Evolutionary conservation across 2,329 filamentous ascomycete genomes (phyloP).

Genomic region (Gremmenia infestans): DNA sequence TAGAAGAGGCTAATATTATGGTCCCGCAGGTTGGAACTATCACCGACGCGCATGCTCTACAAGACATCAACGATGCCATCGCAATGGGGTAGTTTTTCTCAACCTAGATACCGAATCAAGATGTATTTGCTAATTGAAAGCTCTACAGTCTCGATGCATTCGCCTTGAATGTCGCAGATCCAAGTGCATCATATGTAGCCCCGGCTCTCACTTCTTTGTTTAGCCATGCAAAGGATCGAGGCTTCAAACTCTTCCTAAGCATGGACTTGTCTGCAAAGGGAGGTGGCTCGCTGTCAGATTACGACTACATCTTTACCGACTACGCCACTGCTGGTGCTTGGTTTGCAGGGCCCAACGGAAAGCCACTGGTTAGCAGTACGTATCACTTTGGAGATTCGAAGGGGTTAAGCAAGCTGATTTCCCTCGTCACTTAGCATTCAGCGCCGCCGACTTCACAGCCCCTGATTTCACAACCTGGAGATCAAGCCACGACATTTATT

Average conservation of each 20-base stretch:
- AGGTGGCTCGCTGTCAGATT: background rate
- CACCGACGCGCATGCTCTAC: too few relatives aligned
- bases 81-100: too few relatives aligned
- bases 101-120: too few relatives aligned
- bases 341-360: conserved; percentile 24
- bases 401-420: too few relatives aligned
- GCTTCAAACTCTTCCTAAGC: conserved; percentile 36
- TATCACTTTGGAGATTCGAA: too few relatives aligned
- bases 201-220: conserved; percentile 30
- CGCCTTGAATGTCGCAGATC: conserved; percentile 33
- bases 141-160: conserved; percentile 31
- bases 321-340: conserved; percentile 19
- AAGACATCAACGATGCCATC: too few relatives aligned
- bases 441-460: too few relatives aligned
- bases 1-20: too few relatives aligned
- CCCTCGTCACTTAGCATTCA: too few relatives aligned
- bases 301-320: too few relatives aligned
- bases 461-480: too few relatives aligned
- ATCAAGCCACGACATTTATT: conserved; percentile 23
- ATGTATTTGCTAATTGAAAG: background rate
- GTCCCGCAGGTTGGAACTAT: too few relatives aligned
- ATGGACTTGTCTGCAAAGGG: conserved; percentile 30
- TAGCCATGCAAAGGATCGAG: conserved; percentile 25
- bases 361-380: conserved; percentile 25
- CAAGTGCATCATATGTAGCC: conserved; percentile 24